Conservation (phyloP, 2,329 filamentous ascomycete species). For the Mariannaea sp. region DNA sequence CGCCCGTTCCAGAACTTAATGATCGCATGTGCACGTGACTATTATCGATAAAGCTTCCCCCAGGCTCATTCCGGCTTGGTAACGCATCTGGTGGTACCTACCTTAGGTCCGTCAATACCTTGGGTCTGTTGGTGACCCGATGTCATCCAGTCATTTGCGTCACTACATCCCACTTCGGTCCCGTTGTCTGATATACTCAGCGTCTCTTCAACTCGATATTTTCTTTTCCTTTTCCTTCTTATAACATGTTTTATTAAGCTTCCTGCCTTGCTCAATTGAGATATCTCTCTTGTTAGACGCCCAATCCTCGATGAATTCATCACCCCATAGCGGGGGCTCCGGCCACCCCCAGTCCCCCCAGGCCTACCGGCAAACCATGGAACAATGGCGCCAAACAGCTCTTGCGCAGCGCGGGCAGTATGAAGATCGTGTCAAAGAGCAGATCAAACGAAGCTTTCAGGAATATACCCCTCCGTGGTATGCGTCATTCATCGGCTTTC, state of each 20-base stretch:
- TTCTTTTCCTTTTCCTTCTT: neutral
- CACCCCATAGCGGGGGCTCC: slow-evolving; percentile 21
- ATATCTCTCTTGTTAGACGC: neutral
- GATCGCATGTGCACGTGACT: slow-evolving; percentile 33
- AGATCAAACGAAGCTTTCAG: slow-evolving; percentile 40
- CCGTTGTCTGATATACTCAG: slow-evolving; percentile 26
- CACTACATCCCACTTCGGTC: slow-evolving; percentile 30
- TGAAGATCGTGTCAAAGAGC: slow-evolving; percentile 39
- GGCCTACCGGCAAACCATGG: slow-evolving; percentile 36
- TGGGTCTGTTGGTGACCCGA: too few relatives aligned
- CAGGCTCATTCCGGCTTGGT: neutral
- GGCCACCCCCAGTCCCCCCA: slow-evolving; percentile 26
- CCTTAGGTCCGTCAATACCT: slow-evolving; percentile 21
- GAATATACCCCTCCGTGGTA: slow-evolving; percentile 42
- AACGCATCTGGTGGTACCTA: neutral
- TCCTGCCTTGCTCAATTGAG: neutral
- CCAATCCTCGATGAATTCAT: slow-evolving; percentile 26
- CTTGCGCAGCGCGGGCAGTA: slow-evolving; percentile 38
- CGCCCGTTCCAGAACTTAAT: slow-evolving; percentile 13
- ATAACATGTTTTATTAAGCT: neutral
- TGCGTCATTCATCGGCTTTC: slow-evolving; percentile 39
- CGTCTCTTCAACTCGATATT: neutral
- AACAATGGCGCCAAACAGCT: slow-evolving; percentile 41
- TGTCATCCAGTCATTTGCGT: slow-evolving; percentile 34
- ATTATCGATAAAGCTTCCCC: slow-evolving; percentile 39